Conservation (phyloP, 108 stramenopile genomes). For the Cyclotella sp. region DNA sequence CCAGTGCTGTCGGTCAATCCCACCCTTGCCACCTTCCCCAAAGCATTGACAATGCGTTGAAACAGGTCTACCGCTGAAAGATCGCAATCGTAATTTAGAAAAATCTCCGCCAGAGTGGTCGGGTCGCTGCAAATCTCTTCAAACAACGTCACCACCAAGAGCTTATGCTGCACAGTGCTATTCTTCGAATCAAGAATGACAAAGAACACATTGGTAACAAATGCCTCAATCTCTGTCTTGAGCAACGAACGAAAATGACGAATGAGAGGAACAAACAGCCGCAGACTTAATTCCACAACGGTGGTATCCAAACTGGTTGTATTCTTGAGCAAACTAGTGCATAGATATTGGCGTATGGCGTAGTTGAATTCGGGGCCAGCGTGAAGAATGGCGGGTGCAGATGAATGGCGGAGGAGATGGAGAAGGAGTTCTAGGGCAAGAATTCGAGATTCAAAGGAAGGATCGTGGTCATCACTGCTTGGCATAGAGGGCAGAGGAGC, state of each 20-base stretch:
- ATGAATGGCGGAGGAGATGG: constrained; percentile 81
- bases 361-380: constrained; percentile 86
- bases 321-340: constrained; percentile 94
- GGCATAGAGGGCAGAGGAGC: constrained; percentile 4
- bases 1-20: constrained; percentile 51
- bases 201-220: constrained; percentile 98
- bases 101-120: constrained; percentile 91
- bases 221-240: constrained; percentile 95
- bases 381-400: constrained; percentile 64
- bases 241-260: constrained; percentile 90
- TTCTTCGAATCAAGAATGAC: constrained; percentile 95
- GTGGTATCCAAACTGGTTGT: constrained; percentile 84
- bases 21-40: constrained; percentile 89
- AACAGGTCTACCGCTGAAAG: constrained; percentile 92
- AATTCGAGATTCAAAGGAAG: constrained; percentile 87
- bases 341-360: constrained; percentile 93
- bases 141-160: constrained; percentile 92
- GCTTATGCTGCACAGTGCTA: constrained; percentile 92
- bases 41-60: constrained; percentile 91
- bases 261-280: constrained; percentile 93
- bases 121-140: constrained; percentile 90
- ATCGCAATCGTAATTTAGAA: constrained; percentile 99
- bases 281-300: constrained; percentile 91
- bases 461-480: constrained; percentile 54
- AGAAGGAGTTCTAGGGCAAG: constrained; percentile 94